Base-by-base conservation (phyloP, 23 red algal species). In the Gracilaria gracilis region DNA sequence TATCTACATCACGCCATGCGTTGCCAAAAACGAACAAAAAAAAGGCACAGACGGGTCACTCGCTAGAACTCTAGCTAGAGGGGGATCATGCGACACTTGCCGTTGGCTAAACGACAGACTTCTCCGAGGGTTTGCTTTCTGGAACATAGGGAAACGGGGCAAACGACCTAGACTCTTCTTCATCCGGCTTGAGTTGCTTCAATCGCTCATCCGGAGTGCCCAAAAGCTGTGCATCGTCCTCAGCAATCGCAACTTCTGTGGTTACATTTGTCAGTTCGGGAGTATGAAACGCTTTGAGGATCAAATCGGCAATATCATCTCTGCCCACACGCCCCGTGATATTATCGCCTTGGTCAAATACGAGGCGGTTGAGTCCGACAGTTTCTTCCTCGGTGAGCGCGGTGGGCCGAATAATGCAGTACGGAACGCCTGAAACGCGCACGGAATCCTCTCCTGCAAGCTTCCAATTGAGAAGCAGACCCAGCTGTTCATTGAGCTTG, bases 401-500 rank as follows among this genome's bases (percentile, higher is more conserved):
- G 14, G 89, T 94, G 13, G 97, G 87, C 25, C 97, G 94, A 15
- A 99, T 25, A 44, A 99, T 96, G 58, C 71, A 61, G 65, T 96
- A 96, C 32, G 91, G 90, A 42, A 95, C 23, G 24, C 87, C 84
- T 44, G 71, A 81, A 0, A 62, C 42, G 46, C 97, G 97, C 48
- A 99, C 64, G 1, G 75, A 44, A 48, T 99, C 93, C 44, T 99
- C 97, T 1, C 94, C 97, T 13, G 94, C 91, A 16, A 96, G 88
- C 39, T 99, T 99, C 92, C 97, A 99, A 21, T 94, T 88, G 44
- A 99, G 54, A 19, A 99, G 64, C 35, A 83, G 59, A 11, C 95
- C 97, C 27, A 99, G 69, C 80, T 78, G 58, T 4, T 89, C 88
- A 65, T 99, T 99, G 29, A 95, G 88, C 61, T 85, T 89, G 33